phyloP scores from a whole-genome alignment of 495 filamentous ascomycete genomes.

The Articulospora tetracladia region DNA sequence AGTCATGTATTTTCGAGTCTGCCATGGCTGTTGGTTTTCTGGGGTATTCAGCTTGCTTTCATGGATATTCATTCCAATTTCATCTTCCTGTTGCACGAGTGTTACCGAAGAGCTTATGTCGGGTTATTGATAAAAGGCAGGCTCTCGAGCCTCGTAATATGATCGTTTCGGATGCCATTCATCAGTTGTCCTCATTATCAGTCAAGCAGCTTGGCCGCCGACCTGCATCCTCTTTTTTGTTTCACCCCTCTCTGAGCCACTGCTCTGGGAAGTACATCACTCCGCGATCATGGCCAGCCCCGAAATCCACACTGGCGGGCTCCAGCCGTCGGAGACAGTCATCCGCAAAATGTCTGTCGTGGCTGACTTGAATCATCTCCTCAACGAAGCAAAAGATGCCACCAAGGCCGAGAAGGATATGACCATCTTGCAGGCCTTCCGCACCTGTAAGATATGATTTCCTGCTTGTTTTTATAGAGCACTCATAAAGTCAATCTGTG shows the following conservation, averaged over 20 bases:
- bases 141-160: background rate
- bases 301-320: background rate
- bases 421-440: conserved; percentile 46
- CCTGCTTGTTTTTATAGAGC: too few species aligned
- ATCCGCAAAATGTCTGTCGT: conserved; percentile 20
- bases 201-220: too few species aligned
- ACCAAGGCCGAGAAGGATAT: conserved; percentile 47
- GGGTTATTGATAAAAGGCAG: background rate
- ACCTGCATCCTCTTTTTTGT: too few species aligned
- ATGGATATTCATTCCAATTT: background rate
- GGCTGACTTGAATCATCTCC: conserved; percentile 7
- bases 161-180: too few species aligned
- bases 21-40: background rate
- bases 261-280: background rate
- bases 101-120: background rate
- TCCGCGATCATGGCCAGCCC: background rate
- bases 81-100: background rate
- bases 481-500: too few species aligned
- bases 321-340: conserved; percentile 8
- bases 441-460: too few species aligned
- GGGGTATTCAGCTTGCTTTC: background rate
- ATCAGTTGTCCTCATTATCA: too few species aligned
- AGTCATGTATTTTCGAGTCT: background rate
- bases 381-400: conserved; percentile 19
- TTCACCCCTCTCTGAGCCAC: background rate